phyloP scores from a whole-genome alignment of 345 rosid genomes.

The Mercurialis annua region DNA sequence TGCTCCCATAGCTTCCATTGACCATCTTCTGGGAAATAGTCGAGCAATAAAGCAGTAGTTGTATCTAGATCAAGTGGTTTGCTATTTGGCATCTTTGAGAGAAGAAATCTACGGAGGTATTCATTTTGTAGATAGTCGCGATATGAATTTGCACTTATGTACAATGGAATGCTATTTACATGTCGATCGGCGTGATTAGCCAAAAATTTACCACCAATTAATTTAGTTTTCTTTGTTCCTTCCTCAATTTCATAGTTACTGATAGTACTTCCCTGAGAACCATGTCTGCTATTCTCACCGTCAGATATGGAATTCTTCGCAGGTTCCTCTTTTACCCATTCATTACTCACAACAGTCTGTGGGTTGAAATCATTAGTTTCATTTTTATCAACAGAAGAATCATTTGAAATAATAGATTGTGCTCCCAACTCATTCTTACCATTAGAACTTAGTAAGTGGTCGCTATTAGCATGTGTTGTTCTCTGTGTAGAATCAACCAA shows the following conservation, averaged over 20 bases:
- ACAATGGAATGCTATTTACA: constrained; percentile 38
- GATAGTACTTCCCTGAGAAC: constrained; percentile 15
- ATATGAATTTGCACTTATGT: constrained; percentile 30
- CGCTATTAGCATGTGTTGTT: constrained; percentile 24
- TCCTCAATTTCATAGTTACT: neutral
- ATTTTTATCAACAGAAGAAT: constrained; percentile 25
- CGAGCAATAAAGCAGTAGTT: constrained; percentile 69
- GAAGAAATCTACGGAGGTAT: constrained; percentile 34
- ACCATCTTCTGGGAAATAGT: constrained; percentile 90
- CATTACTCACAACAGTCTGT: constrained; percentile 28
- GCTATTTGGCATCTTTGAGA: constrained; percentile 40
- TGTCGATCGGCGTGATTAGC: constrained; percentile 29
- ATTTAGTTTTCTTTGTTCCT: constrained; percentile 23
- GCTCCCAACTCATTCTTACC: constrained; percentile 18
- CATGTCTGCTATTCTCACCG: constrained; percentile 9
- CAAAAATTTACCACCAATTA: constrained; percentile 33
- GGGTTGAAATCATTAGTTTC: constrained; percentile 21
- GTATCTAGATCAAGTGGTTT: constrained; percentile 64
- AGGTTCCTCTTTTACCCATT: constrained; percentile 28
- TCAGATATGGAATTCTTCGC: constrained; percentile 11
- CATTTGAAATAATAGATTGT: constrained; percentile 26
- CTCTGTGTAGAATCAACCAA: constrained; percentile 21
- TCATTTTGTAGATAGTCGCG: constrained; percentile 38
- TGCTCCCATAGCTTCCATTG: constrained; percentile 84
- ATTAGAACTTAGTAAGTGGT: constrained; percentile 16